Base-by-base conservation (phyloP, 164 flowering plant genomes). In the Annona squamosa region DNA sequence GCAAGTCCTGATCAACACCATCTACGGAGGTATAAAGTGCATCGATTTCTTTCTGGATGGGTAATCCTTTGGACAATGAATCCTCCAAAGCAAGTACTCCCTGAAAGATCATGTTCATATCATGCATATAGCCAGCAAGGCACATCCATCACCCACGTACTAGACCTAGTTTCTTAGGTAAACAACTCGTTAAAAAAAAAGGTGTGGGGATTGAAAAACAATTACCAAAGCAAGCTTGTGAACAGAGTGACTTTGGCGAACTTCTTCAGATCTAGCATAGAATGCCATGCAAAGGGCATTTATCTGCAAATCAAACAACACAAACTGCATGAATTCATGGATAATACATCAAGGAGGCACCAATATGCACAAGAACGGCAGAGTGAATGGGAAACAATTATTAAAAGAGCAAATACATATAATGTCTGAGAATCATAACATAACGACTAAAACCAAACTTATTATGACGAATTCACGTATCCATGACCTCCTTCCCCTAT, bases 241-340 rank as follows among this genome's bases (percentile, higher is more conserved):
- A 76, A 85, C 87, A 79, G 92, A 89, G 75, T 93, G 93, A 82
- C 81, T 89, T 78, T 88, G 96, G 64, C 92, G 95, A 65, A 95
- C 89, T 81, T 96, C 97, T 84, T 93, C 97, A 47, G 98, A 89
- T 64, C 90, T 87, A 37, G 99, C 98, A 80, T 86, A 93, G 76
- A 96, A 96, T 72, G 99, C 99, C 95, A 90, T 87, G 80, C 97
- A 90, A 77, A 96, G 82, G 56, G 97, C 97, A 79, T 90, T 86
- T 80, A 93, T 93, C 99, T 96, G 75, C 74, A 80, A 73, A 72
- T 71, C 76, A 18, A 78, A 16, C 44, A 71, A 62, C 41, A 47
- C 64, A 47, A 68, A 67, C 18, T 7, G 68, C 65, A 71, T 71
- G 65, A 76, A 6, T 67, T 44, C 68, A 46, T 46, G 43, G 3